phyloP scores from a whole-genome alignment of 2,329 filamentous ascomycete species.

The Cyanodermella asteris region DNA sequence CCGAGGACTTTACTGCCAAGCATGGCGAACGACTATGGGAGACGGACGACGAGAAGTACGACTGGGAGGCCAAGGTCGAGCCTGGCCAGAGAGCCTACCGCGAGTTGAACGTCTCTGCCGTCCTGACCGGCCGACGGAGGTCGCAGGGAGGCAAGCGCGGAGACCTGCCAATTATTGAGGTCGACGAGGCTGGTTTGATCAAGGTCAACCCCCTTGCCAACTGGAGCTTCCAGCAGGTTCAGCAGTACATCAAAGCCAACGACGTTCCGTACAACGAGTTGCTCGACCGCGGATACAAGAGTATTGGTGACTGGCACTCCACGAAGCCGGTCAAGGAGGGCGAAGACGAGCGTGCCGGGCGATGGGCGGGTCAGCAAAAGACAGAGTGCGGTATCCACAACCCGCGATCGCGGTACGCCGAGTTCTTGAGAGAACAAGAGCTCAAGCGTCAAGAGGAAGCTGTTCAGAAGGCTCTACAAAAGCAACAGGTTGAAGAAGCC shows the following conservation, averaged over 20 bases:
- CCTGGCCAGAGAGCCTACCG: constrained; percentile 79
- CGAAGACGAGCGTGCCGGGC: constrained; percentile 86
- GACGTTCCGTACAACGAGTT: constrained; percentile 84
- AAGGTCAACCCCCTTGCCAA: constrained; percentile 96
- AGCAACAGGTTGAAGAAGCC: no score
- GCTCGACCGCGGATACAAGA: constrained; percentile 90
- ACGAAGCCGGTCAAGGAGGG: constrained; percentile 74
- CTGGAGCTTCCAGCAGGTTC: constrained; percentile 81
- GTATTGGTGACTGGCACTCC: constrained; percentile 93
- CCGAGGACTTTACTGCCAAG: constrained; percentile 55
- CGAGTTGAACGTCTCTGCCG: constrained; percentile 68
- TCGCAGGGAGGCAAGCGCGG: constrained; percentile 88
- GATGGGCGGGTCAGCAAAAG: constrained; percentile 93
- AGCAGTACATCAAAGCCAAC: constrained; percentile 66
- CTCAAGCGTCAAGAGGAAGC: constrained; percentile 40
- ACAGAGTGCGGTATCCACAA: constrained; percentile 99
- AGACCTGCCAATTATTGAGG: constrained; percentile 72
- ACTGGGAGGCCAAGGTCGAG: constrained; percentile 95
- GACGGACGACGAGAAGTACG: constrained; percentile 68
- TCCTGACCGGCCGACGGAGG: constrained; percentile 75
- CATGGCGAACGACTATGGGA: constrained; percentile 77
- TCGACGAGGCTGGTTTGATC: constrained; percentile 76
- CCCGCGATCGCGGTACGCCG: constrained; percentile 79
- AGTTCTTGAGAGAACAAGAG: constrained; percentile 57
- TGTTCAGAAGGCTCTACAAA: constrained; percentile 21